Evolutionary conservation across 176 grass and related monocot genomes (phyloP), one percentile per base, ranked within the genome.

Genomic region (Phyllostachys edulis): DNA sequence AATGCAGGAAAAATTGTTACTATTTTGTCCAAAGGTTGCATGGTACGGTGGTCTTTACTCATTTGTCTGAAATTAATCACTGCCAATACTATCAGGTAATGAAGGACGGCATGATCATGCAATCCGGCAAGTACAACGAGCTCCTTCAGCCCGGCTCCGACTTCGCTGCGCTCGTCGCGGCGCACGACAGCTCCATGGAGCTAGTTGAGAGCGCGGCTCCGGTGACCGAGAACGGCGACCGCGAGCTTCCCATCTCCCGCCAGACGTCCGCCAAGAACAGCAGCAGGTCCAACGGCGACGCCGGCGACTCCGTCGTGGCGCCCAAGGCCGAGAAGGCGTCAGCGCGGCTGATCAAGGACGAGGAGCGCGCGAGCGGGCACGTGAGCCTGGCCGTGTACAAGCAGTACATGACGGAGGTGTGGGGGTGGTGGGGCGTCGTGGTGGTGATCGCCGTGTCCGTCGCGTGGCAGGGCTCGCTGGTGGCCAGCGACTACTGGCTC

Each of bases 101-200:
- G 96, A 85, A 87, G 69, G 96, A 99, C 32, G 96, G 96, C 50
- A 62, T 73, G 63, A 90, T 99, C 16, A 88, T 82, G 41, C 93
- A 99, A 39, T 94, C 91, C 0, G 96, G 96, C 63, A 96, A 92
- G 81, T 96, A 99, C 64, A 64, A 85, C 14, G 93, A 96, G 64
- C 80, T 99, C 56, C 88, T 99, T 29, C 16, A 84, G 34, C 2
- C 66, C 3, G 91, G 88, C 18, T 67, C 91, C 0, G 91, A 99
- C 69, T 99, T 99, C 7, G 93, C 91, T 12, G 85, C 86, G 5
- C 93, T 99, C 11, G 96, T 96, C 0, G 96, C 88, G 5, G 93
- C 93, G 46, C 96, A 96, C 78, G 90, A 99, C 69, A 96, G 91
- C 84, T 96, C 96, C 26, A 99, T 99, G 96, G 96, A 99, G 54